Evolutionary conservation across 139 green algal genomes (phyloP).

Genomic region (Spirogloea muscicola): DNA sequence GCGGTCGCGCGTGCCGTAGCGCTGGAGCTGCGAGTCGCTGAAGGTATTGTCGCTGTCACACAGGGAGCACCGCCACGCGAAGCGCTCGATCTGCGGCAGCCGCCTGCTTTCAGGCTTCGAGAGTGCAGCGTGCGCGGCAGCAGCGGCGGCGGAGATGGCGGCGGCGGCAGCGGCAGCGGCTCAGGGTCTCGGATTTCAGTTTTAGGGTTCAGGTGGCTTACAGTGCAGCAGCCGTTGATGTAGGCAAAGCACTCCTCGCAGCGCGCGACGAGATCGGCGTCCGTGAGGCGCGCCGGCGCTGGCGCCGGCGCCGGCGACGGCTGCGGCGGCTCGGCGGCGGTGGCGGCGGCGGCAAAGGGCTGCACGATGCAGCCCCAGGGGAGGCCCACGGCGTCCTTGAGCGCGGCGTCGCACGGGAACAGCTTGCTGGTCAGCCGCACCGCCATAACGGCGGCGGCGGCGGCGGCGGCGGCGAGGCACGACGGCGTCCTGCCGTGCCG

Average conservation of each 20-base stretch:
- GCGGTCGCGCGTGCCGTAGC: slow-evolving; percentile 11
- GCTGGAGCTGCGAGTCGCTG: slow-evolving; percentile 6
- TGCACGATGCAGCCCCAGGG: slow-evolving; percentile 62
- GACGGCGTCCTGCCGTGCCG: slow-evolving; percentile 23
- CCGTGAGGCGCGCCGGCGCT: slow-evolving; percentile 5
- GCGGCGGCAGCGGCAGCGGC: not conserved
- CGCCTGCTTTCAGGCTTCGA: too few species aligned
- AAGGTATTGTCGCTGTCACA: slow-evolving; percentile 64
- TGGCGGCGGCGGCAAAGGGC: slow-evolving; percentile 49
- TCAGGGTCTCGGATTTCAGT: not conserved
- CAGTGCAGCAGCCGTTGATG: slow-evolving; percentile 41
- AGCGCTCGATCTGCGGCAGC: slow-evolving; percentile 34
- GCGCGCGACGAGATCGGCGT: slow-evolving; percentile 52
- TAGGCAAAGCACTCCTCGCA: slow-evolving; percentile 63
- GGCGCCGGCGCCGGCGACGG: not conserved
- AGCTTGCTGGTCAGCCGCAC: slow-evolving; percentile 35
- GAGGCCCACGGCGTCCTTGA: slow-evolving; percentile 66
- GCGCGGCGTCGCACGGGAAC: slow-evolving; percentile 16
- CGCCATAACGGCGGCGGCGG: slow-evolving; percentile 33
- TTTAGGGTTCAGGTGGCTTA: not conserved
- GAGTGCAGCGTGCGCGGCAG: not conserved
- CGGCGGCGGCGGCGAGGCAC: slow-evolving; percentile 32
- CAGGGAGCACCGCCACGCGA: slow-evolving; percentile 58
- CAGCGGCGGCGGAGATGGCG: too few species aligned
- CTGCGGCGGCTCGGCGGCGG: not conserved